Conservation (phyloP, 1,284 basidiomycete species). For the Malassezia caprae region DNA sequence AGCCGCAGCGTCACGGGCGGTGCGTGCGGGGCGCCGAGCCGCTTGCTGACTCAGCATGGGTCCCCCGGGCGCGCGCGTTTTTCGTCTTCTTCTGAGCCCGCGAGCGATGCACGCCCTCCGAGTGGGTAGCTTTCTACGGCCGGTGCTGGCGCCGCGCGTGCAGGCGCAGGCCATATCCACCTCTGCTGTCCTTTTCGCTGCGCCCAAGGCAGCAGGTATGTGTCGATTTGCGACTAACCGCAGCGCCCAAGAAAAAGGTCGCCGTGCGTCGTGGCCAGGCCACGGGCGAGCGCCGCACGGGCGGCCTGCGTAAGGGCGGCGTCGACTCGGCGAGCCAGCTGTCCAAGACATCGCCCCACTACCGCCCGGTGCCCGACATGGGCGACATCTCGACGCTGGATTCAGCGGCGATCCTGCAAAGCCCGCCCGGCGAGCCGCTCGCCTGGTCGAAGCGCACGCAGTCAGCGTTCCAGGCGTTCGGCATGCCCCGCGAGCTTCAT, state of each 20-base stretch:
- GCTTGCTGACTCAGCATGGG: not conserved
- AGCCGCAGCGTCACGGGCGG: not conserved
- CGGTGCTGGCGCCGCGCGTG: not conserved
- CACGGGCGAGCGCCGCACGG: conserved; percentile 27
- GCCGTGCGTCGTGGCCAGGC: conserved; percentile 30
- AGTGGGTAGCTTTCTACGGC: not conserved
- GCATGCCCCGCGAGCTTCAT: conserved; percentile 29
- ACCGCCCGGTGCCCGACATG: conserved; percentile 29
- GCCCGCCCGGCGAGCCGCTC: conserved; percentile 21
- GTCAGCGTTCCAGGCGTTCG: conserved; percentile 28
- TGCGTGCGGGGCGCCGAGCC: not conserved
- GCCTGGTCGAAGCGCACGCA: conserved; percentile 28
- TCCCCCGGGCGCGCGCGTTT: not conserved
- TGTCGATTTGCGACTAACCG: conserved; percentile 1
- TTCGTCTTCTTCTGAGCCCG: not conserved
- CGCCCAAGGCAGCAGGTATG: conserved; percentile 20
- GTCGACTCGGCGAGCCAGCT: conserved; percentile 24
- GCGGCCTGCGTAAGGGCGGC: conserved; percentile 33
- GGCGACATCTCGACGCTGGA: conserved; percentile 26
- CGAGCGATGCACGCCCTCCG: not conserved
- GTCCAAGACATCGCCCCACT: conserved; percentile 25
- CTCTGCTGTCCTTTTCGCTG: conserved; percentile 3
- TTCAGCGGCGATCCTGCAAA: conserved; percentile 22
- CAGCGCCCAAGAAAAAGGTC: conserved; percentile 34
- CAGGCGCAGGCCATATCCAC: not conserved